Conservation (phyloP, 257 asterid species). For the Plantago ovata region DNA sequence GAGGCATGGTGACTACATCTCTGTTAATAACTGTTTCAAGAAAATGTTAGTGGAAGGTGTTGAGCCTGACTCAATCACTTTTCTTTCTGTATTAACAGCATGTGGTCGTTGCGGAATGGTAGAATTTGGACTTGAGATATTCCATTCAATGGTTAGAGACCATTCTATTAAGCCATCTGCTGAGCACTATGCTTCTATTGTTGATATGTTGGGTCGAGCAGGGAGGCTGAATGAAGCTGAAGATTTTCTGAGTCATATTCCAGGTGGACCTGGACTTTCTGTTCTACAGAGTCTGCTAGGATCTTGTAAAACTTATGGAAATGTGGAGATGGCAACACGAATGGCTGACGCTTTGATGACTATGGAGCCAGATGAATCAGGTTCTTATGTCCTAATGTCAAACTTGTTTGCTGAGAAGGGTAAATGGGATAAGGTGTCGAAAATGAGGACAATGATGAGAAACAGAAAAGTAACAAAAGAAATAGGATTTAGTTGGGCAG, state of each 20-base stretch:
- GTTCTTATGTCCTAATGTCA: slow-evolving; percentile 82
- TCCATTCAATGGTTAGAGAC: slow-evolving; percentile 55
- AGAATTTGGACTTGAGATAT: slow-evolving; percentile 53
- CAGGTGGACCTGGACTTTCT: slow-evolving; percentile 76
- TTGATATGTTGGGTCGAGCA: slow-evolving; percentile 88
- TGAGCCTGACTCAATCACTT: slow-evolving; percentile 75
- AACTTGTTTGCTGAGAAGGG: slow-evolving; percentile 93
- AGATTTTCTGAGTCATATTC: slow-evolving; percentile 48
- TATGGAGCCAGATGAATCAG: slow-evolving; percentile 70
- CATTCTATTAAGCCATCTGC: slow-evolving; percentile 50
- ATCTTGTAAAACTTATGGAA: slow-evolving; percentile 64
- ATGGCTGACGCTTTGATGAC: slow-evolving; percentile 53
- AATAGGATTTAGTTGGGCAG: slow-evolving; percentile 91
- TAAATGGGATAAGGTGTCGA: slow-evolving; percentile 83
- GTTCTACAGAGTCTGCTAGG: slow-evolving; percentile 86
- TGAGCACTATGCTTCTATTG: slow-evolving; percentile 80
- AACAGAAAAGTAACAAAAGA: slow-evolving; percentile 68
- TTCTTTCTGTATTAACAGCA: slow-evolving; percentile 75
- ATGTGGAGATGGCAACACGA: slow-evolving; percentile 67
- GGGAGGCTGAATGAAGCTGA: slow-evolving; percentile 85
- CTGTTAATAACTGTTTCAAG: slow-evolving; percentile 60
- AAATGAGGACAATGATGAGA: slow-evolving; percentile 74
- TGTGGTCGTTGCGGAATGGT: slow-evolving; percentile 82
- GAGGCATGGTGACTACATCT: slow-evolving; percentile 75
- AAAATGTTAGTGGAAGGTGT: slow-evolving; percentile 57